Evolutionary conservation across 2,329 filamentous ascomycete genomes (phyloP), one percentile per base, ranked within the genome.

Genomic region (Fusarium drepaniforme): DNA sequence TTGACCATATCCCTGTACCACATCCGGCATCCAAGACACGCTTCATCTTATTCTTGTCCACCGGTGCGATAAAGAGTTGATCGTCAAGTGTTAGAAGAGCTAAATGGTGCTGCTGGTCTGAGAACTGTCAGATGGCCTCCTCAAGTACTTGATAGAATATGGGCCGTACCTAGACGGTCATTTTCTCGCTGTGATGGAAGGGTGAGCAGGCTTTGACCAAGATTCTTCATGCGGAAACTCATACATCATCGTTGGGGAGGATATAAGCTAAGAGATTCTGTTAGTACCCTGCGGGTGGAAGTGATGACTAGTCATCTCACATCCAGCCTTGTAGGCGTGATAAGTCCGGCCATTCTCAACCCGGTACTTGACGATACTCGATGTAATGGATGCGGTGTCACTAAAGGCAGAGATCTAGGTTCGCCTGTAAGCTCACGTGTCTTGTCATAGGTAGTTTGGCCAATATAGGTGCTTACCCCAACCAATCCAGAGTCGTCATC

Each of bases 1-100:
- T 53, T 13, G 71, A 57, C 71, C 71, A 74, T 28, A 72, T 71
- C 5, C 71, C 71, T 13, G 71, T 74, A 18, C 71, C 71, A 16
- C 71, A 74, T 16, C 71, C 71, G 18, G 63, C 66, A 60, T 74
- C 71, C 7, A 74, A 60, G 7, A 69, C 66, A n/a, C 69, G 68
- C 3, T 49, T 35, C 9, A 71, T 40, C 3, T 44, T 53, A 2
- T 67, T 42, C n/a, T 64, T 66, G 4, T 58, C 63, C 1, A 63
- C 42, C 0, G 70, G 70, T 16, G 67, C 62, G 23, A 49, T 51
- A 11, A 68, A 73, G 12, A 73, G 57, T 4, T 53, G 23, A 18
- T 64, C 61, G 8, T 67, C 51, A 8, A 71, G 44, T 4, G 71
- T 74, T 1, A 74, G 53, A 15, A 74, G 40, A 11, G 64, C 63